Evolutionary conservation across 2,329 filamentous ascomycete genomes (phyloP), one percentile per base, ranked within the genome.

Genomic region (Calycina herbarum): DNA sequence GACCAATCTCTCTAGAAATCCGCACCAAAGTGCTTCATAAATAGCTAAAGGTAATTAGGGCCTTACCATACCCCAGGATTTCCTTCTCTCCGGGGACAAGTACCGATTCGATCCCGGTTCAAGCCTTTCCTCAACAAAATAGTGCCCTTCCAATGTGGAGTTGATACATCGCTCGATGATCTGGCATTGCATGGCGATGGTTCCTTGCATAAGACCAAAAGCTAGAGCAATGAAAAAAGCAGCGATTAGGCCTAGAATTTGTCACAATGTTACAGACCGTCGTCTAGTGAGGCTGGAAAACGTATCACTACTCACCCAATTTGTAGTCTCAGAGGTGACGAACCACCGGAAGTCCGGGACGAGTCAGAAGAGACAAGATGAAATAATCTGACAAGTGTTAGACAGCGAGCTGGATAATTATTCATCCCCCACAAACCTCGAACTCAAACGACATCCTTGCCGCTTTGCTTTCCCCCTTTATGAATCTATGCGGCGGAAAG

Each of bases 351-450:
- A 45, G 42, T 45, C 42, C 42, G 42, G 17, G 42, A 45, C 42
- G 42, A 45, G 42, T 45, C 45, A 24, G 45, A 51, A 24, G 45
- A 24, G 7, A 8, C 45, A 24, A 38, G 45, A 27, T 51, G 20
- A 51, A 20, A 51, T 51, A 20, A 51, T 51, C 45, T 24, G 45
- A 51, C 45, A 51, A 51, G 45, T 51, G n/a, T 51, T 51, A 51
- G 35, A 11, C 8, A 38, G 35, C 35, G 2, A 13, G 8, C 10
- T 51, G 35, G 35, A 38, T 38, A 38, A 51, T 27, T 20, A 51
- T 24, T 24, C 42, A 17, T 20, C 42, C 45, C 57, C 29, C 57
- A 35, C 57, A 35, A 31, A 31, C 56, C 27, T 29, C 29, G 13
- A 58, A 38, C 17, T 58, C 57, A 20, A 29, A n/a, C 31, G 17